A percentile compares a stretch with the other conserved stretches of the same genome.
Conservation (phyloP, 768 basidiomycete species). For the Mrakia blollopis region DNA sequence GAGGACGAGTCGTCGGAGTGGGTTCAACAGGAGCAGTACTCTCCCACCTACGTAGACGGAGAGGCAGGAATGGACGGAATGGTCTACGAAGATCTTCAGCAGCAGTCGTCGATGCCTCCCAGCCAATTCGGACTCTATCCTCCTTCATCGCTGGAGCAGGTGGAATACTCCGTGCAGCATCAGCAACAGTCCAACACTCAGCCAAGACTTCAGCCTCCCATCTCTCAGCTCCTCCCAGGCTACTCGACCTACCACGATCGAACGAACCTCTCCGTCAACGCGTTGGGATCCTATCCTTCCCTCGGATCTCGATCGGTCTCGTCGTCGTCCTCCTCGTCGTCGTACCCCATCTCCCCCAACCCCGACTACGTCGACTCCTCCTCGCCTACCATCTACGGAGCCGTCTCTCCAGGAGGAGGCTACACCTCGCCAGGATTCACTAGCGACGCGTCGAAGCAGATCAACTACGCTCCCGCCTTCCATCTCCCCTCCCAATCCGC, state of each 20-base stretch:
- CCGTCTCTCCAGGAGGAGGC: neutral
- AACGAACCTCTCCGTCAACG: neutral
- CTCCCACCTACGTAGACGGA: no score
- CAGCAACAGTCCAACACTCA: neutral
- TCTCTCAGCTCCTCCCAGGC: neutral
- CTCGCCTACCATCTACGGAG: neutral
- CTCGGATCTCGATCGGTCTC: conserved; percentile 1
- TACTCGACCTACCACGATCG: conserved; percentile 1
- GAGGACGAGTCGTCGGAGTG: no score
- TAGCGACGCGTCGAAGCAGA: neutral
- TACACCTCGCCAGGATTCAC: neutral
- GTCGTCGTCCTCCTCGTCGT: neutral
- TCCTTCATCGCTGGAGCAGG: neutral
- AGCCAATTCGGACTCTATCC: neutral
- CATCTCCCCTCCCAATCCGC: neutral
- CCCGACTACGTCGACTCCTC: neutral
- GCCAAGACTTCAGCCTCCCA: neutral
- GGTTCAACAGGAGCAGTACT: no score
- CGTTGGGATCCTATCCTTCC: neutral
- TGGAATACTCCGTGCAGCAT: neutral
- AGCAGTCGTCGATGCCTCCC: neutral
- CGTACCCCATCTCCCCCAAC: neutral
- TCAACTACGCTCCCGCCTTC: neutral
- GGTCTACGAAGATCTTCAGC: neutral
- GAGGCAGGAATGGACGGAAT: neutral